phyloP scores from a whole-genome alignment of 1,284 basidiomycete species.

The Moesziomyces sp. region DNA sequence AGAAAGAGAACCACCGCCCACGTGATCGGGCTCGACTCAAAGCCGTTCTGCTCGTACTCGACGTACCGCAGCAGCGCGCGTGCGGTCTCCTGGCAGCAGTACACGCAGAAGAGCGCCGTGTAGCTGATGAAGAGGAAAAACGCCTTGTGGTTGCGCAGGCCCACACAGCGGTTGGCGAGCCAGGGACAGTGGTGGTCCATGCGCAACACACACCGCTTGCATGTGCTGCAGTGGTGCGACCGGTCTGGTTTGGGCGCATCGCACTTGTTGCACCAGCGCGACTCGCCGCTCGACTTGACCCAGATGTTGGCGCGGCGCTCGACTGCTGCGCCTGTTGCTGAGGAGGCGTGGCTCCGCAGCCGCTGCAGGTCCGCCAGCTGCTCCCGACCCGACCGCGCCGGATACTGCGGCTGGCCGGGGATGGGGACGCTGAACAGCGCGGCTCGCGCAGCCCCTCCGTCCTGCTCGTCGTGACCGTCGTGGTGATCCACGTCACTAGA shows the following conservation, averaged over 20 bases:
- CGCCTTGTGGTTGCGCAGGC: constrained; percentile 67
- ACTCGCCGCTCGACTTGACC: constrained; percentile 56
- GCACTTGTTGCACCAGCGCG: constrained; percentile 62
- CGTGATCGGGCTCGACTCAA: constrained; percentile 62
- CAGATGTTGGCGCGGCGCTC: constrained; percentile 43
- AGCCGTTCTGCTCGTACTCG: constrained; percentile 51
- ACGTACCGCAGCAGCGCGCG: constrained; percentile 51
- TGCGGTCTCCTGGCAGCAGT: constrained; percentile 45
- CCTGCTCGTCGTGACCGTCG: constrained; percentile 4
- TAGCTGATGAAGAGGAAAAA: constrained; percentile 68
- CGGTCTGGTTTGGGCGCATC: constrained; percentile 62
- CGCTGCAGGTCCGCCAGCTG: constrained; percentile 46
- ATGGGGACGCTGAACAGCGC: constrained; percentile 39
- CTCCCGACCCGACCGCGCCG: constrained; percentile 45
- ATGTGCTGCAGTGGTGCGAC: constrained; percentile 63
- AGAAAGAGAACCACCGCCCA: constrained; percentile 67
- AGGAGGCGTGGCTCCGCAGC: constrained; percentile 3
- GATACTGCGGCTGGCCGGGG: constrained; percentile 51
- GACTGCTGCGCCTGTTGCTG: constrained; percentile 3
- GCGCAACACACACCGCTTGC: constrained; percentile 55
- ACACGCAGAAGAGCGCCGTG: constrained; percentile 60
- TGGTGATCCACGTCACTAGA: not conserved
- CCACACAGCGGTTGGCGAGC: constrained; percentile 71
- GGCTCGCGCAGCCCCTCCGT: constrained; percentile 9
- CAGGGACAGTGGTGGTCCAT: constrained; percentile 71